Conservation (phyloP, 352 stramenopile species). For the Pythium chondricola region DNA sequence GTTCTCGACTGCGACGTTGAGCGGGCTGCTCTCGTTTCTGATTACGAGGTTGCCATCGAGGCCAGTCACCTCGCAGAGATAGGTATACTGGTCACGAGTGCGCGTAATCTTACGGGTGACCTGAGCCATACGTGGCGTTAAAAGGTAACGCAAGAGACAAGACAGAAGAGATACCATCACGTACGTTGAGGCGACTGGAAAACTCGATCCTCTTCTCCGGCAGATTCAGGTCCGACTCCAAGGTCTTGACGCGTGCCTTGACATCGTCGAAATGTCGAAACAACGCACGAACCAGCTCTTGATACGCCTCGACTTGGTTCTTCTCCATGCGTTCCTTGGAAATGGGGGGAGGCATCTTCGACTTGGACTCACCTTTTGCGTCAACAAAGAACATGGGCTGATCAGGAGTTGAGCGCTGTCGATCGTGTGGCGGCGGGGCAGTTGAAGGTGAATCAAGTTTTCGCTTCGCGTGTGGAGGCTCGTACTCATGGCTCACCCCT, state of each 20-base stretch:
- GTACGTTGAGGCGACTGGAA: conserved; percentile 20
- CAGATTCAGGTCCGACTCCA: conserved; percentile 32
- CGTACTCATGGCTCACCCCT: too few species aligned
- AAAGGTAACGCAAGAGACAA: not conserved
- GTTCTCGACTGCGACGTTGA: conserved; percentile 7
- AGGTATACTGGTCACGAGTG: conserved; percentile 4
- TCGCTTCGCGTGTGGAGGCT: not conserved
- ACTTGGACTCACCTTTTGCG: conserved; percentile 31
- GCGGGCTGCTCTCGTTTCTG: conserved; percentile 25
- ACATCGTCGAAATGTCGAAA: conserved; percentile 41
- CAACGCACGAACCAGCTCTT: conserved; percentile 48
- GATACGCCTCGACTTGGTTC: conserved; percentile 45
- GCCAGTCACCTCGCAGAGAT: conserved; percentile 30
- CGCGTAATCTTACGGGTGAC: conserved; percentile 5
- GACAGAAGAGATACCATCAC: not conserved
- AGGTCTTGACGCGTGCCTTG: conserved; percentile 20
- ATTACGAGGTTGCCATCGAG: conserved; percentile 28
- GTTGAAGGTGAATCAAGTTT: too few species aligned
- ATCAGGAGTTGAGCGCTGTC: not conserved
- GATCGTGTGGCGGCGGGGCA: too few species aligned
- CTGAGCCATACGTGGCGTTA: too few species aligned
- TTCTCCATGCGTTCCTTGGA: conserved; percentile 30
- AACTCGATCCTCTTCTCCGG: conserved; percentile 21
- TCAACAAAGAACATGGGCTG: conserved; percentile 43
- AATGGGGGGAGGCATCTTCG: conserved; percentile 13